Percentiles rank a stretch among this genome's conserved stretches.
phyloP scores from a whole-genome alignment of 805 yeast genomes.

The Wickerhamiella sorbophila region DNA sequence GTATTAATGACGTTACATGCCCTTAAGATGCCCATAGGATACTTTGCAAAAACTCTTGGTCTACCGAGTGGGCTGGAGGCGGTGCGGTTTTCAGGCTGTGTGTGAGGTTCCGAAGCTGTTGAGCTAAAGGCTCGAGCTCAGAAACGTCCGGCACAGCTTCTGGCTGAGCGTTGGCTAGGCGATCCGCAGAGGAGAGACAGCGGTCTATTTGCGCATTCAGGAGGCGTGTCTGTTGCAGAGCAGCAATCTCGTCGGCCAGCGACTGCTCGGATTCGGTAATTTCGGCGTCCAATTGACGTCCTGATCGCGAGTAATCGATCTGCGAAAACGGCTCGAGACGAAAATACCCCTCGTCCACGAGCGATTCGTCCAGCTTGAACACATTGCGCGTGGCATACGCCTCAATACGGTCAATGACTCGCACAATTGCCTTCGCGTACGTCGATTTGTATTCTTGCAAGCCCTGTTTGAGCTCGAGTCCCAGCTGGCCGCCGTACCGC shows the following conservation, averaged over 20 bases:
- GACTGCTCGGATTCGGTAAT: not conserved
- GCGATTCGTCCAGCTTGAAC: conserved; percentile 50
- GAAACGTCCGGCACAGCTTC: not conserved
- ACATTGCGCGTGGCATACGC: conserved; percentile 67
- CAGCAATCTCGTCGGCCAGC: not conserved
- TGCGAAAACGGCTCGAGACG: conserved; percentile 54
- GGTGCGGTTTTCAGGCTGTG: not conserved
- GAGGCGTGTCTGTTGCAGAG: not conserved
- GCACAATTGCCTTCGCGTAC: conserved; percentile 61
- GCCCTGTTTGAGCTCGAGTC: conserved; percentile 28
- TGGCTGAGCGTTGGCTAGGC: not conserved
- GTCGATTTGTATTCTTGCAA: conserved; percentile 68
- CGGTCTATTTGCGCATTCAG: not conserved
- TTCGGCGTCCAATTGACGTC: not conserved
- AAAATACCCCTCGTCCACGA: conserved; percentile 52
- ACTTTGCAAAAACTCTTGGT: not conserved
- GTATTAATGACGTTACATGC: too few species aligned
- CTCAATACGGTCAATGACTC: conserved; percentile 72
- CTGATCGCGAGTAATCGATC: conserved; percentile 11
- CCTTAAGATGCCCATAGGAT: not conserved
- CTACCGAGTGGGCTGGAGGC: not conserved
- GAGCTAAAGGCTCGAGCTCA: not conserved
- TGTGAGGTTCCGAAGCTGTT: not conserved
- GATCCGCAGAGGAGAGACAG: not conserved
- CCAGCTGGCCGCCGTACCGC: conserved; percentile 17